Base-by-base conservation (phyloP, 495 filamentous ascomycete genomes). In the Jackrogersella multiformis region DNA sequence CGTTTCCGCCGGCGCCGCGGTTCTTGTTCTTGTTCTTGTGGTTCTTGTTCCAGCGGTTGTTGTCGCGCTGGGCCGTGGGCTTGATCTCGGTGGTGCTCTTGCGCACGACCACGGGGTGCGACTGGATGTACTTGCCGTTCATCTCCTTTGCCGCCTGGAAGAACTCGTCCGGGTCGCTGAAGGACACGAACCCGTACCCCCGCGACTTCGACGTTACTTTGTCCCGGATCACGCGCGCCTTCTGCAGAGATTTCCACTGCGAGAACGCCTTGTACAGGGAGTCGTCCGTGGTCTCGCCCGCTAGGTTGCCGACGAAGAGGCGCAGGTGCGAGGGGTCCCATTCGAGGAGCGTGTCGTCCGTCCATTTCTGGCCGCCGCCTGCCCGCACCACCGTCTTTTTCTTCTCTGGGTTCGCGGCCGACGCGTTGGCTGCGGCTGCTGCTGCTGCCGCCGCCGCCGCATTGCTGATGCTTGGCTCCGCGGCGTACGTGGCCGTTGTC, bases 91-190 rank as follows among this genome's bases (percentile, higher is more conserved):
- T 97, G 46, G 88, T 97, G 72, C 91, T 92, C 71, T 93, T 89
- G 76, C 90, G 88, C 61, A 98, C 81, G 41, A 91, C 80, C 7
- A 99, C 88, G 1, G 95, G 95, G 77, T 98, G 95, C 71, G 92
- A 96, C 36, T 96, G 95, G 76, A 99, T 98, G 75, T 99, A 99
- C 81, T 99, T 98, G 45, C 94, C 93, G 75, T 97, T 89, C 96
- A 99, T 99, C 78, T 98, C 96, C 79, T 93, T 90, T 65, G 91
- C 94, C 0, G 95, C 94, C 56, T 88, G 84, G 82, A 98, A 98
- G 77, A 94, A 97, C 72, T 97, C 93, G 71, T 99, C 95, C 4
- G 93, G 90, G 74, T 97, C 90, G 64, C 88, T 90, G 79, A 99
- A 99, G 75, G 92, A 94, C 56, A 98, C 92, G 69, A 99, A 99